Evolutionary conservation across 2,329 filamentous ascomycete species (phyloP).

Genomic region (Beauveria scarabaeidicola): DNA sequence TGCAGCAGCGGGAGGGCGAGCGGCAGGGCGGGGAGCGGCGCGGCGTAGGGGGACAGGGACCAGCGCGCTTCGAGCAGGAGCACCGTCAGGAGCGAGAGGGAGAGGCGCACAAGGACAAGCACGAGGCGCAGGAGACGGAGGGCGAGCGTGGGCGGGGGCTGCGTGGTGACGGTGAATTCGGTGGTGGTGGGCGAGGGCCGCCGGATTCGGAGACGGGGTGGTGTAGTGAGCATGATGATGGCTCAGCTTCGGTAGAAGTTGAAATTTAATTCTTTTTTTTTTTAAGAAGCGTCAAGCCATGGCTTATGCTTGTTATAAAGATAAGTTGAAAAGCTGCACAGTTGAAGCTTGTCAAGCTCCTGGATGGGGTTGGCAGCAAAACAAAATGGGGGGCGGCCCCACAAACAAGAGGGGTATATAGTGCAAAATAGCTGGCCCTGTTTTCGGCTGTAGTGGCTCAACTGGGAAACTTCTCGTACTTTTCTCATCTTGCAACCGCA

Average conservation of each 20-base stretch:
- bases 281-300: background rate
- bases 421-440: background rate
- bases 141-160: constrained; percentile 43
- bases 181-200: constrained; percentile 81
- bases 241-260: background rate
- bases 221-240: constrained; percentile 51
- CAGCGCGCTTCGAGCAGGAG: constrained; percentile 44
- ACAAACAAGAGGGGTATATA: constrained; percentile 18
- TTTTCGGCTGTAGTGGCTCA: constrained; percentile 54
- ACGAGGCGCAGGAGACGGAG: constrained; percentile 37
- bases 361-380: background rate
- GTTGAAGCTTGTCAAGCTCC: background rate
- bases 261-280: background rate
- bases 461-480: constrained; percentile 48
- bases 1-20: constrained; percentile 14
- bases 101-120: constrained; percentile 35
- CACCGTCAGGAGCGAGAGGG: constrained; percentile 33
- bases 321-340: background rate
- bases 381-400: background rate
- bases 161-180: constrained; percentile 84
- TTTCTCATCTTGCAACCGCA: constrained; percentile 36
- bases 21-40: constrained; percentile 13
- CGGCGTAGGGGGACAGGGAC: constrained; percentile 24
- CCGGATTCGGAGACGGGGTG: constrained; percentile 52
- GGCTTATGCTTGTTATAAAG: background rate